These are phyloP conservation scores for Beauveria scarabaeidicola DNA, from an alignment of 2,329 filamentous ascomycete genomes.

Conservation along the genomic window DNA sequence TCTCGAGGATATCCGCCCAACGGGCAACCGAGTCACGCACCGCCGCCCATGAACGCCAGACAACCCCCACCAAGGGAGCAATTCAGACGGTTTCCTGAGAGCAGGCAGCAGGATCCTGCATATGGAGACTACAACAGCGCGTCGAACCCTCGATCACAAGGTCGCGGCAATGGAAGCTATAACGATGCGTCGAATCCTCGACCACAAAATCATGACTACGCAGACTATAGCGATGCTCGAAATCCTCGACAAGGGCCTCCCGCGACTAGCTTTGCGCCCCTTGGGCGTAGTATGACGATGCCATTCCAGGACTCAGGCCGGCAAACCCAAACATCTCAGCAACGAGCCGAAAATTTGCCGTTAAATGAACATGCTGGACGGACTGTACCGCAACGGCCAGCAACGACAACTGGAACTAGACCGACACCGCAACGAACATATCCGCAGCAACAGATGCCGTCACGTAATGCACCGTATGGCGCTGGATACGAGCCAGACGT, in stretches of 20 bases:
- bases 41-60: conserved; percentile 16
- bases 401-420: conserved; percentile 45
- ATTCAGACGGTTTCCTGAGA: neutral
- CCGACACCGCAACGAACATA: conserved; percentile 10
- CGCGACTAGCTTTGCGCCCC: conserved; percentile 39
- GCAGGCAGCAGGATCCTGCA: conserved; percentile 17
- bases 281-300: conserved; percentile 54
- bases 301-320: conserved; percentile 39
- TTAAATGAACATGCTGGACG: conserved; percentile 37
- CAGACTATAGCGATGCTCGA: conserved; percentile 14
- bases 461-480: conserved; percentile 8
- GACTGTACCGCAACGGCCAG: conserved; percentile 42
- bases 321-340: conserved; percentile 23
- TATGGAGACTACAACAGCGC: conserved; percentile 11
- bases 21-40: conserved; percentile 18
- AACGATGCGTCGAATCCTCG: neutral
- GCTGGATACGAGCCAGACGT: conserved; percentile 4
- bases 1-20: neutral
- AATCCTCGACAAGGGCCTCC: conserved; percentile 19
- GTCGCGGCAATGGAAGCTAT: neutral
- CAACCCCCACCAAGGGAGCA: conserved; percentile 23
- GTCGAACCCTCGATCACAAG: neutral
- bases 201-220: conserved; percentile 19
- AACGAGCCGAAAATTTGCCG: conserved; percentile 36
- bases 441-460: conserved; percentile 16